phyloP scores from a whole-genome alignment of 2,329 filamentous ascomycete genomes.

The Diaporthe citrichinensis region DNA sequence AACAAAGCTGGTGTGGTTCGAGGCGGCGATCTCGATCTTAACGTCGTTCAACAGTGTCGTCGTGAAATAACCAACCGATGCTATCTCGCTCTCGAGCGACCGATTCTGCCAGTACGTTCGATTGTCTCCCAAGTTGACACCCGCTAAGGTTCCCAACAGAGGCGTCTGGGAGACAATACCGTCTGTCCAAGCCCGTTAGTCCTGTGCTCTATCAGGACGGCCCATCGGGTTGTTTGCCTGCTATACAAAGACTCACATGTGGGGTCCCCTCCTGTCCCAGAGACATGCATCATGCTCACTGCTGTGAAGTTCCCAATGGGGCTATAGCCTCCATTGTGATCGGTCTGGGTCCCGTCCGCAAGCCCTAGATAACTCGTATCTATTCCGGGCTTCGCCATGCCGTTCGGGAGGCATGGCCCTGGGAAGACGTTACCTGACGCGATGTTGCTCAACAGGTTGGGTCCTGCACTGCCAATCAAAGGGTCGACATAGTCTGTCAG shows the following conservation, averaged over 20 bases:
- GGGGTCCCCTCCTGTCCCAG: slow-evolving; percentile 33
- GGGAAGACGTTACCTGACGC: slow-evolving; percentile 34
- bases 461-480: slow-evolving; percentile 31
- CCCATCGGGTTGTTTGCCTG: not conserved
- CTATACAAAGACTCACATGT: slow-evolving; percentile 14
- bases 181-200: not conserved
- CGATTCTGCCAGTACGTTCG: slow-evolving; percentile 35
- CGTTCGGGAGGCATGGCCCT: slow-evolving; percentile 20
- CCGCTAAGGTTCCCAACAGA: slow-evolving; percentile 1
- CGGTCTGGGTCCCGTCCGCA: slow-evolving; percentile 14
- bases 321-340: slow-evolving; percentile 36
- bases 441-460: slow-evolving; percentile 19
- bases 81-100: slow-evolving; percentile 33
- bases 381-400: slow-evolving; percentile 37
- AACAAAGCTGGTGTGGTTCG: slow-evolving; percentile 30
- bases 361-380: slow-evolving; percentile 33
- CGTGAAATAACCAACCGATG: slow-evolving; percentile 32
- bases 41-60: slow-evolving; percentile 34
- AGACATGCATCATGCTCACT: slow-evolving; percentile 37
- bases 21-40: slow-evolving; percentile 34
- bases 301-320: slow-evolving; percentile 36
- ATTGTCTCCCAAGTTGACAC: slow-evolving; percentile 34
- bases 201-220: not conserved
- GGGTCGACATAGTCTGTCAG: slow-evolving; percentile 34
- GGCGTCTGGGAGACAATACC: slow-evolving; percentile 35